These are phyloP conservation scores for Syzygium aromaticum DNA, from an alignment of 345 rosid species.

Conservation along the genomic window DNA sequence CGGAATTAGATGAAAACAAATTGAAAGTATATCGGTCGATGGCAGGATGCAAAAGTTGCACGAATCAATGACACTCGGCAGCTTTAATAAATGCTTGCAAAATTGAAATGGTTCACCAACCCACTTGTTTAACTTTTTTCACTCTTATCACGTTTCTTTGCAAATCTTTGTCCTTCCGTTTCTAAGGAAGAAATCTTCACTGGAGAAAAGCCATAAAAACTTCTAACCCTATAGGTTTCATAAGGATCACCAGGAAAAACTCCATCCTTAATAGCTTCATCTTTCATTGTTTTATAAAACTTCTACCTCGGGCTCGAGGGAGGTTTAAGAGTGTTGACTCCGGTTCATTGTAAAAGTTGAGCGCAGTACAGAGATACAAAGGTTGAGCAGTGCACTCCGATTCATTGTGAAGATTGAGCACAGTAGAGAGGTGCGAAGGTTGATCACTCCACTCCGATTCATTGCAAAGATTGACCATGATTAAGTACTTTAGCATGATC, in stretches of 20 bases:
- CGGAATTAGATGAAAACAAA: neutral
- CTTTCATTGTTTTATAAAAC: neutral
- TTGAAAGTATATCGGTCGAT: neutral
- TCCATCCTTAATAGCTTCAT: neutral
- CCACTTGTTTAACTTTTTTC: neutral
- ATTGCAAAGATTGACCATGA: neutral
- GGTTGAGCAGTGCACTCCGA: neutral
- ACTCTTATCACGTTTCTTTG: neutral
- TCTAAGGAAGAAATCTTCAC: neutral
- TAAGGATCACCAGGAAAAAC: neutral
- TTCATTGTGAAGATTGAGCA: neutral
- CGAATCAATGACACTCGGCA: neutral
- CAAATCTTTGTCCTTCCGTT: neutral
- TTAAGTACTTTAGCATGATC: neutral
- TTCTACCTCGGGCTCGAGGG: neutral
- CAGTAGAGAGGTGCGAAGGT: neutral
- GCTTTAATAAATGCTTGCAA: neutral
- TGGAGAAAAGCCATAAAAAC: neutral
- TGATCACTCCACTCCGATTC: neutral
- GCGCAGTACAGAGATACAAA: rapidly evolving
- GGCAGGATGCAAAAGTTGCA: neutral
- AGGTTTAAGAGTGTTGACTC: neutral
- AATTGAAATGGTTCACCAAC: neutral
- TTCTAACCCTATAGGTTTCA: neutral
- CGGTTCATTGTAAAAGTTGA: neutral